phyloP scores from a whole-genome alignment of 2,329 filamentous ascomycete genomes.

The Rachicladosporium sp. region DNA sequence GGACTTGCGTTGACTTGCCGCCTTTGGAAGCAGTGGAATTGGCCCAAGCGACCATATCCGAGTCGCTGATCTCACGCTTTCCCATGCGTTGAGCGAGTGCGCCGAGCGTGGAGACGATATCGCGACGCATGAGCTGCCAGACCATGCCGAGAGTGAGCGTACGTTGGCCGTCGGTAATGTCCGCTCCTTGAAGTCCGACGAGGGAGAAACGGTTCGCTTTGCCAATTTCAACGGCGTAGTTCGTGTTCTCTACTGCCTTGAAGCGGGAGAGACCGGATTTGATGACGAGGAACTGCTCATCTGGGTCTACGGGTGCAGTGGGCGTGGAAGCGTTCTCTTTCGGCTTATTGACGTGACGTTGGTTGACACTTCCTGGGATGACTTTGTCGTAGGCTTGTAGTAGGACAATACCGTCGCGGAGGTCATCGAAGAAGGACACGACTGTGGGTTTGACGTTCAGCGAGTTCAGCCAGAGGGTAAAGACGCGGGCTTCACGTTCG shows the following conservation, averaged over 20 bases:
- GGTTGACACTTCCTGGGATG: constrained; percentile 87
- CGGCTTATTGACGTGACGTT: constrained; percentile 86
- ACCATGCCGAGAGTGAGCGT: constrained; percentile 88
- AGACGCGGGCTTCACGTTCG: constrained; percentile 92
- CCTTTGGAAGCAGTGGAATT: constrained; percentile 87
- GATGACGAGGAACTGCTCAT: constrained; percentile 23
- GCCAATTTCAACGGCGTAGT: constrained; percentile 91
- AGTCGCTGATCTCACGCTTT: constrained; percentile 87
- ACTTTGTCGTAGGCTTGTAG: constrained; percentile 98
- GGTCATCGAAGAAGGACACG: constrained; percentile 94
- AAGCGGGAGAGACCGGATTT: constrained; percentile 70
- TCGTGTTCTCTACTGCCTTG: constrained; percentile 98
- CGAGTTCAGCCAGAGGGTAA: constrained; percentile 96
- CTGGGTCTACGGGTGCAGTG: constrained; percentile 16
- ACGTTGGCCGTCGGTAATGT: constrained; percentile 93
- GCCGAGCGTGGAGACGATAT: constrained; percentile 83
- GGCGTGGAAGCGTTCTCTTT: constrained; percentile 39
- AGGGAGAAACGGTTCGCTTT: constrained; percentile 92
- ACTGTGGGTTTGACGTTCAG: constrained; percentile 88
- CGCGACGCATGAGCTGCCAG: constrained; percentile 95
- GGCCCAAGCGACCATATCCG: constrained; percentile 95
- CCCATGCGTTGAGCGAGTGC: constrained; percentile 79
- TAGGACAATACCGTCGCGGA: constrained; percentile 75
- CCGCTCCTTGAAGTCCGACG: constrained; percentile 91
- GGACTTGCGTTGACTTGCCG: constrained; percentile 64